Percentiles rank a stretch among this genome's conserved stretches.
These are phyloP conservation scores for Leccinum pachyderme DNA, from an alignment of 1,284 basidiomycete genomes.

Conservation along the genomic window DNA sequence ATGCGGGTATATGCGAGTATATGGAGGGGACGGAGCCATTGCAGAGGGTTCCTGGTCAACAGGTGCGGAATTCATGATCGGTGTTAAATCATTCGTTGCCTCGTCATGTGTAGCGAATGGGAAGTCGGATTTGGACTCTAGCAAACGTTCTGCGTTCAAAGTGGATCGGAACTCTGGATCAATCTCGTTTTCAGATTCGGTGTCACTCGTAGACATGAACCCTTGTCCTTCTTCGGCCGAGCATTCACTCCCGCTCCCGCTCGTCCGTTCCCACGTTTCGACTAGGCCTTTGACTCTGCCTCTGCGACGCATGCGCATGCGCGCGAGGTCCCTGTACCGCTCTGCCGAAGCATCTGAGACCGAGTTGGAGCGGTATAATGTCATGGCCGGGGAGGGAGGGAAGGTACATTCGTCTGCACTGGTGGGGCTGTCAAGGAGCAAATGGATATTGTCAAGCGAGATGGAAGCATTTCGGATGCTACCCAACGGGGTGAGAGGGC, in stretches of 20 bases:
- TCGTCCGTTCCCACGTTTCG: slow-evolving; percentile 28
- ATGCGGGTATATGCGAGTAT: slow-evolving; percentile 3
- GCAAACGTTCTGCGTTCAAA: not conserved
- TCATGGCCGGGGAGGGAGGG: slow-evolving; percentile 17
- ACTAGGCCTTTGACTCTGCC: slow-evolving; percentile 35
- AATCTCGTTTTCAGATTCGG: slow-evolving; percentile 24
- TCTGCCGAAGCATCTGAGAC: slow-evolving; percentile 26
- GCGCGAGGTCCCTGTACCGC: slow-evolving; percentile 33
- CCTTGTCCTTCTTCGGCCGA: slow-evolving; percentile 19
- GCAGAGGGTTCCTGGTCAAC: slow-evolving; percentile 2
- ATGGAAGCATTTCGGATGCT: slow-evolving; percentile 14
- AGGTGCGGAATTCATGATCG: not conserved
- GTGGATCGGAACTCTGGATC: not conserved
- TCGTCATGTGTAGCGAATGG: not conserved
- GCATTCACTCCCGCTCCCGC: slow-evolving; percentile 27
- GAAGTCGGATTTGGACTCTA: slow-evolving; percentile 1
- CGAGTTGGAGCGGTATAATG: slow-evolving; percentile 26
- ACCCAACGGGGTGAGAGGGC: slow-evolving; percentile 10
- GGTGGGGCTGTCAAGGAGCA: slow-evolving; percentile 1
- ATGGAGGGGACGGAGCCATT: slow-evolving; percentile 20
- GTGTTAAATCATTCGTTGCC: not conserved
- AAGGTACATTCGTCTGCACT: not conserved
- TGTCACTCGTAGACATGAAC: slow-evolving; percentile 21
- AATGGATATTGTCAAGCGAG: slow-evolving; percentile 28
- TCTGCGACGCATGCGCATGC: slow-evolving; percentile 25